These are phyloP conservation scores for Xylaria sp. DNA, from an alignment of 2,329 filamentous ascomycete species.

Conservation along the genomic window DNA sequence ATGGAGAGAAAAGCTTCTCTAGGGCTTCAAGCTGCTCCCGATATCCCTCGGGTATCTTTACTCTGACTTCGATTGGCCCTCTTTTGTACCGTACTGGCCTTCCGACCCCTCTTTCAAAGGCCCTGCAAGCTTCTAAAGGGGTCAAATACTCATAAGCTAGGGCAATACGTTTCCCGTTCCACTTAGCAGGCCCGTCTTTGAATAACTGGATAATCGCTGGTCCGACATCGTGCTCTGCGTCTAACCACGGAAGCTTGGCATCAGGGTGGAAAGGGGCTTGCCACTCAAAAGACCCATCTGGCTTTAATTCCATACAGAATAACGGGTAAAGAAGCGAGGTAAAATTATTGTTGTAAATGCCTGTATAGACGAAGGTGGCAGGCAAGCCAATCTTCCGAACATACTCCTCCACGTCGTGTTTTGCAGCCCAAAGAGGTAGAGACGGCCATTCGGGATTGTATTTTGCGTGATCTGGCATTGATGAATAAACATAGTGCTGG, in stretches of 20 bases:
- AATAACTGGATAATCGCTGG: conserved; percentile 93
- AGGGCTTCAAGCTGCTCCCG: conserved; percentile 82
- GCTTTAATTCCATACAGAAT: conserved; percentile 91
- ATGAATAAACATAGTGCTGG: conserved; percentile 94
- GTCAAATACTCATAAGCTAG: conserved; percentile 91
- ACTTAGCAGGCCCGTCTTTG: conserved; percentile 89
- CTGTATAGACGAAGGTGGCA: conserved; percentile 93
- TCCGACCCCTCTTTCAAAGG: conserved; percentile 81
- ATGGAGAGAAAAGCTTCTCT: conserved; percentile 67
- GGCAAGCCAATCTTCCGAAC: conserved; percentile 83
- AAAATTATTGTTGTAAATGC: conserved; percentile 99
- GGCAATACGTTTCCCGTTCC: conserved; percentile 82
- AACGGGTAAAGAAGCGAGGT: conserved; percentile 91
- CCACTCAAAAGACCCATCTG: conserved; percentile 90
- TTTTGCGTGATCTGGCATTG: conserved; percentile 92
- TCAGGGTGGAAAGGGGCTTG: conserved; percentile 93
- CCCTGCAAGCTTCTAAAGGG: conserved; percentile 81
- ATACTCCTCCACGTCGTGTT: conserved; percentile 93
- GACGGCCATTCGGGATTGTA: conserved; percentile 82
- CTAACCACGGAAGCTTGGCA: conserved; percentile 90
- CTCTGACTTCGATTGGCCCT: conserved; percentile 83
- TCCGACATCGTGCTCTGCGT: conserved; percentile 95
- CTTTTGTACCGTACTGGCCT: conserved; percentile 82
- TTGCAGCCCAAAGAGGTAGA: conserved; percentile 89
- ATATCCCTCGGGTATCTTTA: conserved; percentile 89